Evolutionary conservation across 2,329 filamentous ascomycete species (phyloP).

Genomic region (Ophiobolus disseminans): DNA sequence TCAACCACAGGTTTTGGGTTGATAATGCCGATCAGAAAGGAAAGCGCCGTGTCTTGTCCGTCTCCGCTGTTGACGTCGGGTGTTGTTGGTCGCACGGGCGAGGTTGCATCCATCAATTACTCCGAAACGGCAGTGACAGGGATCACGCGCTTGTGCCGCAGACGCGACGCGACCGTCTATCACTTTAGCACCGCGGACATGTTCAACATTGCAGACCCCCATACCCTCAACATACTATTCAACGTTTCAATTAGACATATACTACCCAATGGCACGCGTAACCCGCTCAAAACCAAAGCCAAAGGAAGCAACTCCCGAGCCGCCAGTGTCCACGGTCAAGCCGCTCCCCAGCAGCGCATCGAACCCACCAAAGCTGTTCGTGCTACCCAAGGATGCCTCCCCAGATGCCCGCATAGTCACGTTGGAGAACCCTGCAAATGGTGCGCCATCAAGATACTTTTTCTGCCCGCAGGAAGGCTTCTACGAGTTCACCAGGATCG

Average conservation of each 20-base stretch:
- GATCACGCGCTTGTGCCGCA: slow-evolving; percentile 33
- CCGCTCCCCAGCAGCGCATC: slow-evolving; percentile 46
- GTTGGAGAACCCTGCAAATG: slow-evolving; percentile 62
- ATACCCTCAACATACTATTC: not conserved
- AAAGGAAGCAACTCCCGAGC: slow-evolving; percentile 33
- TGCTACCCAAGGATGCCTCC: slow-evolving; percentile 63
- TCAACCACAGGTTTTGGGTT: not conserved
- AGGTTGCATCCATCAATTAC: slow-evolving; percentile 31
- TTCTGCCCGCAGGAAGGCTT: slow-evolving; percentile 66
- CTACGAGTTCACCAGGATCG: slow-evolving; percentile 67
- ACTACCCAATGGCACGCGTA: slow-evolving; percentile 39
- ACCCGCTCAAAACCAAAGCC: slow-evolving; percentile 43
- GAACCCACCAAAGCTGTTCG: slow-evolving; percentile 61
- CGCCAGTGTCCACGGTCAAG: slow-evolving; percentile 25
- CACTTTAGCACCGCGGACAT: slow-evolving; percentile 6
- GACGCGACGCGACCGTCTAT: slow-evolving; percentile 22
- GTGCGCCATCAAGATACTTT: slow-evolving; percentile 59
- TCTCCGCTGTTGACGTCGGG: slow-evolving; percentile 22
- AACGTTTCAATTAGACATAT: slow-evolving; percentile 1
- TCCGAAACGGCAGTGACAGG: slow-evolving; percentile 37
- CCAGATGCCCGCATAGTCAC: slow-evolving; percentile 62
- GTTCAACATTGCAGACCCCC: not conserved
- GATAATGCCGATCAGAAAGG: not conserved
- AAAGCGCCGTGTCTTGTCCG: not conserved
- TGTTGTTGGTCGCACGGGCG: slow-evolving; percentile 31